Conservation (phyloP, 1,139 yeast genomes). For the Insectozyma bohioensis region DNA sequence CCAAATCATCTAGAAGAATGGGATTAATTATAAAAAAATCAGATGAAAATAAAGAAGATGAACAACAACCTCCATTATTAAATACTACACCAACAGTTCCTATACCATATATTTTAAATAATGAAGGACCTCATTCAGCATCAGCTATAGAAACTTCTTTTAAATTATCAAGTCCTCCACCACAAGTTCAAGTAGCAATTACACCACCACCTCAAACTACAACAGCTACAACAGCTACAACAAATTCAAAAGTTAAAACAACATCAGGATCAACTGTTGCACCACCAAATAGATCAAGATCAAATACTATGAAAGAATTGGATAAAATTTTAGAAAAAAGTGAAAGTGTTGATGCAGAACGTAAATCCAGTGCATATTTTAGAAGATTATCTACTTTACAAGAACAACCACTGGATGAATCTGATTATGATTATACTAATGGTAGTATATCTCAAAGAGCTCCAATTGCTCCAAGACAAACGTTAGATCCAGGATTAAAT, state of each 20-base stretch:
- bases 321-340: constrained; percentile 41
- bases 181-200: too few species aligned
- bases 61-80: too few species aligned
- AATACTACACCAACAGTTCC: not conserved
- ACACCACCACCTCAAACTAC: constrained; percentile 13
- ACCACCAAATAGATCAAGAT: constrained; percentile 27
- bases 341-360: constrained; percentile 44
- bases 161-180: constrained; percentile 19
- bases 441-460: constrained; percentile 3
- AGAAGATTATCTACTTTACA: constrained; percentile 68
- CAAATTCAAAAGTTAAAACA: constrained; percentile 2
- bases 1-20: constrained; percentile 62
- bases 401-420: constrained; percentile 49
- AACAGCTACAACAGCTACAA: constrained; percentile 10
- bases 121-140: constrained; percentile 13
- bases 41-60: constrained; percentile 19
- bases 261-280: constrained; percentile 13
- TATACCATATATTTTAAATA: not conserved
- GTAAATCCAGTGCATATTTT: constrained; percentile 65
- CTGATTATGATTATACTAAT: constrained; percentile 8
- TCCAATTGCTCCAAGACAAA: constrained; percentile 8
- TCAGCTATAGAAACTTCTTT: constrained; percentile 29
- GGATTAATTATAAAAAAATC: constrained; percentile 59
- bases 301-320: constrained; percentile 42
- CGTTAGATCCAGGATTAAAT: constrained; percentile 7